Evolutionary conservation across 108 stramenopile species (phyloP), one percentile per base, ranked within the genome.

Genomic region (Skeletonema marinoi): DNA sequence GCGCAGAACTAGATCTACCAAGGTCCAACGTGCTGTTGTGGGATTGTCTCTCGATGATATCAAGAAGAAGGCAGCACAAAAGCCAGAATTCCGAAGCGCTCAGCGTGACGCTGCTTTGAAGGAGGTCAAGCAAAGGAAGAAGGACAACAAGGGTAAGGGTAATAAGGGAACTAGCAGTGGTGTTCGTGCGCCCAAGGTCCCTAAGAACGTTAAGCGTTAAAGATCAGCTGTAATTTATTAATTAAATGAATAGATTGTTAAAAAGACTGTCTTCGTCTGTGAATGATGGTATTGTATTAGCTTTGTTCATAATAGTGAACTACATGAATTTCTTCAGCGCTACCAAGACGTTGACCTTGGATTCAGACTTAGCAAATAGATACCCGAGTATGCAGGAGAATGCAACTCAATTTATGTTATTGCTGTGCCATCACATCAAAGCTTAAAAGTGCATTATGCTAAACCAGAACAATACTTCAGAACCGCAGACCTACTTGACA

Each of bases 1-100:
- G 89, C 91, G 97, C 58, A 89, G 85, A 73, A 96, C 98, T 50
- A 89, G 93, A 74, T 78, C 94, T 46, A 94, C 90, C 80, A 98
- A 98, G 88, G 90, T 97, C 31, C 91, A 94, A 73, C 93, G 98
- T 80, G 98, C 98, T 38, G 97, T 99, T 60, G 98, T 98, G 29
- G 99, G 99, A 64, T 89, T 94, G n/a, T 90, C 93, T 58, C 85
- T 98, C 48, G 98, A 99, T 30, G 98, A 98, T 65, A 95, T 99
- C 90, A 91, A 89, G 84, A 98, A 98, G 89, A 97, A 96, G 92
- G 93, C 95, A 38, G 66, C 92, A 16, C 88, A 93, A 73, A 96
- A 95, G 82, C 84, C 87, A 60, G 90, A 92, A 48, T 83, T 96
- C 66, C 85, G 95, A 66, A 74, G 86, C 60, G 90, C 91, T 16